A percentile compares a stretch with the other conserved stretches of the same genome.
phyloP scores from a whole-genome alignment of 148 eudicot species.

The Arctostaphylos glauca region DNA sequence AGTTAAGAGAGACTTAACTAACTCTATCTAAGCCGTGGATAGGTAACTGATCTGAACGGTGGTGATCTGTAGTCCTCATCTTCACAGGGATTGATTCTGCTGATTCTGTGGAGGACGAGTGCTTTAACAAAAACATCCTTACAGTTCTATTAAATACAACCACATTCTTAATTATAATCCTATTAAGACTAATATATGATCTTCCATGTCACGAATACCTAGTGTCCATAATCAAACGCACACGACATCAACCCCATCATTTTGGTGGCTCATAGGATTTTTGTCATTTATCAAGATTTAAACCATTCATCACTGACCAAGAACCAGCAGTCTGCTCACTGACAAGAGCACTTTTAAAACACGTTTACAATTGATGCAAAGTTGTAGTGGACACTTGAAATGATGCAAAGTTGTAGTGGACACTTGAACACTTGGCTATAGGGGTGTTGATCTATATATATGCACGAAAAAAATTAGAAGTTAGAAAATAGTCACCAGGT shows the following conservation, averaged over 20 bases:
- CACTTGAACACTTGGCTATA: neutral
- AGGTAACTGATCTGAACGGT: too few species aligned
- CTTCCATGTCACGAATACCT: neutral
- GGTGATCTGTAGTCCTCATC: too few species aligned
- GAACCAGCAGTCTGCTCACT: neutral
- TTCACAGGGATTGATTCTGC: too few species aligned
- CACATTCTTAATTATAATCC: neutral
- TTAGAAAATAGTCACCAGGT: slow-evolving; percentile 11
- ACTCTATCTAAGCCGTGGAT: too few species aligned
- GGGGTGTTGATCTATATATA: neutral
- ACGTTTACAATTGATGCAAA: neutral
- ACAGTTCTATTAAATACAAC: slow-evolving; percentile 1
- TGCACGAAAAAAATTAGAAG: neutral
- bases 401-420: neutral
- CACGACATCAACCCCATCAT: neutral
- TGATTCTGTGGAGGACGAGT: too few species aligned
- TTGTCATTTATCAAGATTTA: neutral
- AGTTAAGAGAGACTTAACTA: too few species aligned
- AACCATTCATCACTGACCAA: neutral
- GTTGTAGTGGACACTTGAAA: too few species aligned
- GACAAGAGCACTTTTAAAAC: neutral
- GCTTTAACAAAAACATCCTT: neutral
- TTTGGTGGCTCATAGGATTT: neutral
- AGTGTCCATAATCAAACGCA: neutral
- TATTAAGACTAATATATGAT: neutral